Percentiles rank a stretch among this genome's conserved stretches.
Conservation (phyloP, 1,284 basidiomycete species). For the Rhodofomes roseus region DNA sequence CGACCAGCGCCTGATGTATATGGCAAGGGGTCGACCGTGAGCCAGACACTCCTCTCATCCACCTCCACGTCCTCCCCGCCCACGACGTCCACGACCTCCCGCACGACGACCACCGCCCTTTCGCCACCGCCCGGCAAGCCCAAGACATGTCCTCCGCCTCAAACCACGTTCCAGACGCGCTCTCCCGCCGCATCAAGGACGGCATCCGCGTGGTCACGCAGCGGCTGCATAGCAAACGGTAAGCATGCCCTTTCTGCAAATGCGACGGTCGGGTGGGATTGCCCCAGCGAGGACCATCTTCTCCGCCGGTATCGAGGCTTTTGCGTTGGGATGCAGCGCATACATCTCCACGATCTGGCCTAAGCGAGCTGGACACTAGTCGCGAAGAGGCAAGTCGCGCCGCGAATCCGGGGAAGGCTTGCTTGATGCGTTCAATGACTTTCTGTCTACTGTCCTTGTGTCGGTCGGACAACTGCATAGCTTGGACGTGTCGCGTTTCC, state of each 20-base stretch:
- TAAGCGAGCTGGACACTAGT: not conserved
- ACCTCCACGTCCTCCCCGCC: not conserved
- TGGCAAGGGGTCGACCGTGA: not conserved
- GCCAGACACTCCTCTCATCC: not conserved
- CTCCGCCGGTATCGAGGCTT: not conserved
- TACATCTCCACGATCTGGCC: not conserved
- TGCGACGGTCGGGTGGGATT: not conserved
- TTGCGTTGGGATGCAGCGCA: not conserved
- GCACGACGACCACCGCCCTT: not conserved
- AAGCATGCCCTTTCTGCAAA: not conserved
- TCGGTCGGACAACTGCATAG: not conserved
- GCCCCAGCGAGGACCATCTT: not conserved
- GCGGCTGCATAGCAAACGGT: not conserved
- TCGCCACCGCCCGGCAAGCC: not conserved
- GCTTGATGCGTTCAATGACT: not conserved
- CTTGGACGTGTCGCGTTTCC: not conserved
- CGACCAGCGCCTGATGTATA: not conserved
- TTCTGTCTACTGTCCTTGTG: not conserved
- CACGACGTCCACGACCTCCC: not conserved
- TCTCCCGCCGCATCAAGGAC: not conserved
- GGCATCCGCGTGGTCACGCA: slow-evolving; percentile 1
- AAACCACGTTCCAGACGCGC: not conserved
- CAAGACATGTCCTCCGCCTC: not conserved
- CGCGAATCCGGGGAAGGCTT: not conserved
- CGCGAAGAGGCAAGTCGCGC: slow-evolving; percentile 1